A percentile compares a stretch with the other conserved stretches of the same genome.
Evolutionary conservation across 768 basidiomycete genomes (phyloP).

Genomic region (Suillus weaverae): DNA sequence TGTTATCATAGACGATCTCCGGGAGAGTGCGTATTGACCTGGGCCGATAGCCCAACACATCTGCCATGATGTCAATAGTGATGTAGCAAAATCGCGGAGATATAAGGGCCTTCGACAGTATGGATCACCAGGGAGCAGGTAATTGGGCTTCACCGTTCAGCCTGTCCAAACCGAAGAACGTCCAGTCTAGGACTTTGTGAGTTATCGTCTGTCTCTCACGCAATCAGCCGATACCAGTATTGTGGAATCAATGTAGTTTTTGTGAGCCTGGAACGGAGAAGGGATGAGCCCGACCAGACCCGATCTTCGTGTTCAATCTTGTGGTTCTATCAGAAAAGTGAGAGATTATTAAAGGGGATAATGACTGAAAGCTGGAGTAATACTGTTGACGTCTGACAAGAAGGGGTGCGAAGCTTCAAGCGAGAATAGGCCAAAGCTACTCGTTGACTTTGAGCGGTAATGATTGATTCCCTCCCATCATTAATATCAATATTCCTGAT

Average conservation of each 20-base stretch:
- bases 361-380: not conserved
- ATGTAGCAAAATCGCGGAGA: not conserved
- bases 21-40: not conserved
- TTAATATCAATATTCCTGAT: not conserved
- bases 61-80: not conserved
- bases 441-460: not conserved
- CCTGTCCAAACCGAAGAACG: not conserved
- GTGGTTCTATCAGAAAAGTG: constrained; percentile 2
- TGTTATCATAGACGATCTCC: constrained; percentile 12
- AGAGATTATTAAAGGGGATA: not conserved
- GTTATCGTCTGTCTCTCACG: not conserved
- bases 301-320: not conserved
- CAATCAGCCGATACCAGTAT: not conserved
- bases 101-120: not conserved
- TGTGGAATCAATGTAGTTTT: not conserved
- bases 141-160: not conserved
- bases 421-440: not conserved
- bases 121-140: not conserved
- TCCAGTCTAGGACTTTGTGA: not conserved
- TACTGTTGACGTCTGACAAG: not conserved
- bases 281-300: not conserved
- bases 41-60: not conserved
- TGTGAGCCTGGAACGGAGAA: not conserved
- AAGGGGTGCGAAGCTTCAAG: not conserved
- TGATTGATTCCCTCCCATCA: not conserved